A percentile compares a stretch with the other conserved stretches of the same genome.
phyloP scores from a whole-genome alignment of 1,284 basidiomycete species.

The Ustilago sp. region DNA sequence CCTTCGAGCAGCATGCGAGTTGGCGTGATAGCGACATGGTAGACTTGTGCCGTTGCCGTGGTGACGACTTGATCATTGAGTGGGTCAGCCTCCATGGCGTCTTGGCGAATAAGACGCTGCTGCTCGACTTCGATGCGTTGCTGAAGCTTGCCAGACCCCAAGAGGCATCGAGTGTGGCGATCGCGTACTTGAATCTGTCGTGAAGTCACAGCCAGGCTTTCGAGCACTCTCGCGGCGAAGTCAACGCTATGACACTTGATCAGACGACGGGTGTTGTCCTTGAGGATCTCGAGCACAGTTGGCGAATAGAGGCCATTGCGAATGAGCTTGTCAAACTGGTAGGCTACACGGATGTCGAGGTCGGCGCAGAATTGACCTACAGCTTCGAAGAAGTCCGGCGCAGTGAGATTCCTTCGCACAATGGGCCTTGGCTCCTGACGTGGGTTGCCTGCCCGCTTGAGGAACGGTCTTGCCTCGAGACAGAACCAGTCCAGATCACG shows the following conservation, averaged over 20 bases:
- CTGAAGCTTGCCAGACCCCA: constrained; percentile 21
- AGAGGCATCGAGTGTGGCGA: constrained; percentile 22
- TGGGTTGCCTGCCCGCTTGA: constrained; percentile 32
- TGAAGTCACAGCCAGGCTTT: constrained; percentile 17
- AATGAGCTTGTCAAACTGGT: constrained; percentile 35
- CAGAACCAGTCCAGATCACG: constrained; percentile 38
- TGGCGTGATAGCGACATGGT: constrained; percentile 36
- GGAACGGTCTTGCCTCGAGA: constrained; percentile 24
- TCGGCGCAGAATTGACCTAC: constrained; percentile 15
- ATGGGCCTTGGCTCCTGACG: constrained; percentile 7
- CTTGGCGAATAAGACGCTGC: constrained; percentile 19
- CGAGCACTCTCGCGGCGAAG: constrained; percentile 25
- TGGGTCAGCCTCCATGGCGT: neutral
- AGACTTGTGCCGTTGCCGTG: constrained; percentile 32
- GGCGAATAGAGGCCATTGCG: constrained; percentile 35
- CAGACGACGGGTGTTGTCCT: constrained; percentile 14
- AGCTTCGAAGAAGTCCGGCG: constrained; percentile 19
- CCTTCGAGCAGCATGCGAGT: constrained; percentile 31
- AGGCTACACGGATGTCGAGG: constrained; percentile 29
- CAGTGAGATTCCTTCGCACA: constrained; percentile 26
- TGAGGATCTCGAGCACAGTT: constrained; percentile 25
- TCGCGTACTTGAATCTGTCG: constrained; percentile 28
- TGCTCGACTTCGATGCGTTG: constrained; percentile 20
- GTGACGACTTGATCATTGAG: constrained; percentile 8
- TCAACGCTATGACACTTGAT: constrained; percentile 18